Base-by-base conservation (phyloP, 2,329 filamentous ascomycete species). In the Trichophaea hybrida region DNA sequence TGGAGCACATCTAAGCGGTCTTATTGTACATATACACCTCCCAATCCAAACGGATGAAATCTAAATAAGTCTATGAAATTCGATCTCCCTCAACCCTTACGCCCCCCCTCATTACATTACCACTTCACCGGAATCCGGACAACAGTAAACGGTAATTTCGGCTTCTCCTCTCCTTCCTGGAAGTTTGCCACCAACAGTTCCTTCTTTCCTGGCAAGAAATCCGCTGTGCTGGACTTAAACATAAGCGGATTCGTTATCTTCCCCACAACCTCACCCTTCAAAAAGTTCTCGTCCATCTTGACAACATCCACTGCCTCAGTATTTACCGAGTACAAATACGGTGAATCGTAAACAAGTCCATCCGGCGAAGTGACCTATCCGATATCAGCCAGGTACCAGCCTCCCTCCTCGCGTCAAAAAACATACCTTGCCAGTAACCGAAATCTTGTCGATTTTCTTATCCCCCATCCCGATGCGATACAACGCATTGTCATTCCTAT, bases 101-200 rank as follows among this genome's bases (percentile, higher is more conserved):
- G 24, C 24, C 24, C 24, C 3, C 24, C 3, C 24, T n/a, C 24
- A 24, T 24, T 24, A 24, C 24, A 24, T 24, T 53, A 57, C 52
- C 38, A 57, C 37, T 49, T 17, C n/a, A 33, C 51, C 8, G 55
- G 49, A 31, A 61, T 34, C 34, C 58, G 31, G 4, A 58, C 55
- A 31, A 61, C 37, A 12, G 15, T 51, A 24, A 58, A 58, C 13
- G 58, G 61, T 7, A 61, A 24, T 4, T 31, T 24, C 13, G 55
- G 55, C 6, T 31, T 33, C 32, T 53, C 50, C 32, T 17, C 48
- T 33, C 6, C 24, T 6, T 10, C 15, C 48, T 59, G 52, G 46
- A 60, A 58, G 49, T 61, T 61, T 1, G 17, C 32, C 35, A 56
- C 55, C 37, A 62, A 49, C 0, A 61, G 17, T 44, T 58, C 60